These are phyloP conservation scores for Pholiota microspora DNA, from an alignment of 768 basidiomycete species.

Conservation along the genomic window DNA sequence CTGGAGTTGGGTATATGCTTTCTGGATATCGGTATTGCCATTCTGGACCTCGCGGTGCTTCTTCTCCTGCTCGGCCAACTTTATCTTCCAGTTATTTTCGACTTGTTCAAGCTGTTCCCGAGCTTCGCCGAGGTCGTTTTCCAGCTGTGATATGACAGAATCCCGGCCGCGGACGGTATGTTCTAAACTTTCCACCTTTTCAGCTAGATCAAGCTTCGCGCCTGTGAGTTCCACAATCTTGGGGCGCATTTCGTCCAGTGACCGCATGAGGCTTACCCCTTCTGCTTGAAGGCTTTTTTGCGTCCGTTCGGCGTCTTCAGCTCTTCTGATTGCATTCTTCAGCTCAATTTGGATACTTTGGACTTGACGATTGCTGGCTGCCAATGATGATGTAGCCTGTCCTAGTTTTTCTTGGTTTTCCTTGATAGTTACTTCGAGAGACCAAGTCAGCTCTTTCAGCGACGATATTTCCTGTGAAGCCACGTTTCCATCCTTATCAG, in stretches of 20 bases:
- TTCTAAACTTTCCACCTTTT: slow-evolving; percentile 59
- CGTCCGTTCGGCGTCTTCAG: slow-evolving; percentile 70
- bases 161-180: slow-evolving; percentile 55
- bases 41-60: slow-evolving; percentile 48
- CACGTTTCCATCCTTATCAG: slow-evolving; percentile 44
- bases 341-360: slow-evolving; percentile 67
- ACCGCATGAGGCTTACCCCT: slow-evolving; percentile 73
- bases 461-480: slow-evolving; percentile 49
- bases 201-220: slow-evolving; percentile 64
- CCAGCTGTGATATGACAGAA: slow-evolving; percentile 57
- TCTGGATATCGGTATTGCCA: slow-evolving; percentile 57
- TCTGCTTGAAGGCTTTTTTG: slow-evolving; percentile 76
- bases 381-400: slow-evolving; percentile 52
- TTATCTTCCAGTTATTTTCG: slow-evolving; percentile 42
- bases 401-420: slow-evolving; percentile 61
- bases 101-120: slow-evolving; percentile 48
- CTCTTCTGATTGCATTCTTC: slow-evolving; percentile 59
- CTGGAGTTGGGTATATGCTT: slow-evolving; percentile 60
- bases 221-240: slow-evolving; percentile 83
- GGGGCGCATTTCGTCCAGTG: slow-evolving; percentile 83
- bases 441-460: slow-evolving; percentile 46
- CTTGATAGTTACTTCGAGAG: slow-evolving; percentile 42
- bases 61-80: slow-evolving; percentile 47
- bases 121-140: slow-evolving; percentile 53
- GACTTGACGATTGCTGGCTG: slow-evolving; percentile 51